These are phyloP conservation scores for Magnolia officinalis DNA, from an alignment of 164 flowering plant genomes.

Conservation along the genomic window DNA sequence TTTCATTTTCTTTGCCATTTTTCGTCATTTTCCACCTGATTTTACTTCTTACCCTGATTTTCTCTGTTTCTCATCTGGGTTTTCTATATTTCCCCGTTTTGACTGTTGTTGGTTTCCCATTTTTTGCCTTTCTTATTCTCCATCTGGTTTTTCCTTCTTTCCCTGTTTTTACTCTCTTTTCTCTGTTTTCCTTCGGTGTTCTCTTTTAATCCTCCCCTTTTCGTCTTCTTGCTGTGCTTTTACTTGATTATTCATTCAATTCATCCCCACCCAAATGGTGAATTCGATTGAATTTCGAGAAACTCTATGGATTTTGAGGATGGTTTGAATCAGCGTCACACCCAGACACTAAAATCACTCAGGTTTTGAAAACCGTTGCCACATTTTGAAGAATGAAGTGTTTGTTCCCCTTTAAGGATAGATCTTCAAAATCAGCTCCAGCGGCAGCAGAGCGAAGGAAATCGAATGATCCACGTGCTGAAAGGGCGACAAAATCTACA, in stretches of 20 bases:
- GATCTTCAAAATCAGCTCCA: constrained; percentile 15
- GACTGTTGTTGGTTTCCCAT: too few species aligned
- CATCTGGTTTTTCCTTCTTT: neutral
- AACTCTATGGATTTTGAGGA: neutral
- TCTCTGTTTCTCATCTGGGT: too few species aligned
- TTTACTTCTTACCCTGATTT: too few species aligned
- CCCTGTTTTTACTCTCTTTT: neutral
- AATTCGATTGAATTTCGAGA: too few species aligned
- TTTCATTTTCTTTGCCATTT: too few species aligned
- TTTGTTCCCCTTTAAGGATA: constrained; percentile 42
- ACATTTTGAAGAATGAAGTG: constrained; percentile 40
- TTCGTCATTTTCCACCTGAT: too few species aligned
- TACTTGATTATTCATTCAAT: neutral
- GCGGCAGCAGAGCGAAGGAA: constrained; percentile 23
- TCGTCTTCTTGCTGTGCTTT: neutral
- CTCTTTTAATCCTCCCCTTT: neutral
- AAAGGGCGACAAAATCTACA: constrained; percentile 27
- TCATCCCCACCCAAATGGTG: neutral
- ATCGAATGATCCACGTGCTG: constrained; percentile 23
- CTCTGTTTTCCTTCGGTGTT: neutral
- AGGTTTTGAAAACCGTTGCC: neutral
- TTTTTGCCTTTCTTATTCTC: too few species aligned
- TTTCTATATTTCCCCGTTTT: too few species aligned
- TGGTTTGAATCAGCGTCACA: neutral
- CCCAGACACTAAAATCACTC: neutral